Percentiles rank a stretch among this genome's conserved stretches.
Conservation (phyloP, 2,329 filamentous ascomycete species). For the Scolecobasidium constrictum region DNA sequence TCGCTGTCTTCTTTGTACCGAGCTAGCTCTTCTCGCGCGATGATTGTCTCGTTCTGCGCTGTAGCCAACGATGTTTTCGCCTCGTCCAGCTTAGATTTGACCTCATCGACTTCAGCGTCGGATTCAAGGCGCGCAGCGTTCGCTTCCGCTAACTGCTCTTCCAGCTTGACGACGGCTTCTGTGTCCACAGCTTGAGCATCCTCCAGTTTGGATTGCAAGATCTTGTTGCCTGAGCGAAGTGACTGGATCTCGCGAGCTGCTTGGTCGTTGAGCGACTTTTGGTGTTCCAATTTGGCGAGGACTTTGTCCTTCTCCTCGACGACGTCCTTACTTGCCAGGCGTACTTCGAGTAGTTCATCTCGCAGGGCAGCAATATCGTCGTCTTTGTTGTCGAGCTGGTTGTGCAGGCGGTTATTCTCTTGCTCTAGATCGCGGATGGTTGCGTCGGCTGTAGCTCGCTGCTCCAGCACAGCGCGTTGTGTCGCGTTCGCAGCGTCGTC, state of each 20-base stretch:
- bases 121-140: background rate
- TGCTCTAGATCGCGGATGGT: no score
- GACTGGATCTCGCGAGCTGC: background rate
- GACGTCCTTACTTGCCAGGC: background rate
- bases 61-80: background rate
- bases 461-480: background rate
- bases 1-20: slow-evolving; percentile 3
- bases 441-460: background rate
- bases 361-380: background rate
- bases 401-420: background rate
- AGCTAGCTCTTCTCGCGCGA: background rate
- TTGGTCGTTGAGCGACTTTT: background rate
- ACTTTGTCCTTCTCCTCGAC: background rate
- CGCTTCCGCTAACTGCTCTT: background rate
- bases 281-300: background rate
- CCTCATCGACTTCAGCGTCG: background rate
- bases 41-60: background rate
- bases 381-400: background rate
- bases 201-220: background rate
- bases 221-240: background rate
- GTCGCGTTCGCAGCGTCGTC: background rate
- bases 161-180: background rate
- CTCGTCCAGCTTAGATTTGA: background rate
- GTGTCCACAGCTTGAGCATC: background rate
- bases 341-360: background rate